Evolutionary conservation across 345 rosid species (phyloP).

Genomic region (Gossypium sturtianum): DNA sequence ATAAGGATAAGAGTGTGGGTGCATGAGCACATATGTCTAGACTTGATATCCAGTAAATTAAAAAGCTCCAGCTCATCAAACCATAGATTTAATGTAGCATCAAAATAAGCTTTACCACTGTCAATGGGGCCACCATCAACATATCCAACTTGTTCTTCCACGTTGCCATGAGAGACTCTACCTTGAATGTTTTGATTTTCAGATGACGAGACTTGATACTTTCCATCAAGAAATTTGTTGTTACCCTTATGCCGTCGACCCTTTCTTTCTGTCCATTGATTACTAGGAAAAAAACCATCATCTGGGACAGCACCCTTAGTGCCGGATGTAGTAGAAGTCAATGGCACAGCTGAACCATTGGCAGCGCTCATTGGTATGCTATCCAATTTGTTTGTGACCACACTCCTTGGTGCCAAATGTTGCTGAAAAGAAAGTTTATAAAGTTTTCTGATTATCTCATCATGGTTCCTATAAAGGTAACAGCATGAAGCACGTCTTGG

Average conservation of each 20-base stretch:
- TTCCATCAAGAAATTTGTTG: conserved; percentile 47
- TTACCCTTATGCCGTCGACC: conserved; percentile 71
- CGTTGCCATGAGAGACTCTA: conserved; percentile 23
- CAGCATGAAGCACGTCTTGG: background rate
- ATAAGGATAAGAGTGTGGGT: background rate
- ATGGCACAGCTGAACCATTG: conserved; percentile 24
- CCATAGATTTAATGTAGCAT: background rate
- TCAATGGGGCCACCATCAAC: conserved; percentile 21
- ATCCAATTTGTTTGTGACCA: conserved; percentile 30
- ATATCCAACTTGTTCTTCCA: conserved; percentile 18
- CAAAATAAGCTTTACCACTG: conserved; percentile 30
- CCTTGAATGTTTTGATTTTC: conserved; percentile 46
- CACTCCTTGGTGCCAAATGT: conserved; percentile 27
- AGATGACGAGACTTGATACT: conserved; percentile 30
- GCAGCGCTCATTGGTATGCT: conserved; percentile 21
- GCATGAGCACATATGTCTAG: background rate
- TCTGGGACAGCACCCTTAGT: conserved; percentile 32
- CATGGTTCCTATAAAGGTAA: background rate
- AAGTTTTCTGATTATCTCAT: background rate
- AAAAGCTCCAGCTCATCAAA: background rate
- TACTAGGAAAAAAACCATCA: conserved; percentile 41
- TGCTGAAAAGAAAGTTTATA: conserved; percentile 34
- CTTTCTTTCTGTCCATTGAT: conserved; percentile 57
- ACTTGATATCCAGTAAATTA: background rate
- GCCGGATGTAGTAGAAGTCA: conserved; percentile 23